Conservation (phyloP, 2,329 filamentous ascomycete genomes). For the Ophiostoma perfectum region DNA sequence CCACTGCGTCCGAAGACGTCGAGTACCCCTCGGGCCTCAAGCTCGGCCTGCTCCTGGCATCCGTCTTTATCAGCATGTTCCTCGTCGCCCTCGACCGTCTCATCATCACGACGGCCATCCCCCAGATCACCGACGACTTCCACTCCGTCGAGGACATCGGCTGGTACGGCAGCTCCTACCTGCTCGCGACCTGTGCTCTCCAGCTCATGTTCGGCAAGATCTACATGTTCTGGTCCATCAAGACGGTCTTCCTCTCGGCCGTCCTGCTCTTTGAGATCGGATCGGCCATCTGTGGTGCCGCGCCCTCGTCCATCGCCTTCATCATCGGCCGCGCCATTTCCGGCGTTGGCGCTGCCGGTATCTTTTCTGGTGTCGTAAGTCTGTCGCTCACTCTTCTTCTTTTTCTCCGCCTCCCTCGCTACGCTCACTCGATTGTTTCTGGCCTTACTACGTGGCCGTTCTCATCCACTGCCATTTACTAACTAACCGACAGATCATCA, state of each 20-base stretch:
- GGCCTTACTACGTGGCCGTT: too few relatives aligned
- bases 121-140: constrained; percentile 27
- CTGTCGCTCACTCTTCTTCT: neutral
- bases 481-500: constrained; percentile 26
- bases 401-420: neutral
- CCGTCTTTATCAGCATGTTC: constrained; percentile 37
- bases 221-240: constrained; percentile 38
- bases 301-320: constrained; percentile 38
- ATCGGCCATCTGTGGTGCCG: constrained; percentile 39
- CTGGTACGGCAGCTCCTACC: constrained; percentile 28
- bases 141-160: constrained; percentile 25
- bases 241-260: constrained; percentile 32
- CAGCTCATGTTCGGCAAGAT: constrained; percentile 40
- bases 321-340: constrained; percentile 40
- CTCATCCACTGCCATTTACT: neutral
- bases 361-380: constrained; percentile 34
- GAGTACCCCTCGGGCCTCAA: constrained; percentile 34
- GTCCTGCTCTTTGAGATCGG: constrained; percentile 38
- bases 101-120: constrained; percentile 29
- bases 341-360: constrained; percentile 37
- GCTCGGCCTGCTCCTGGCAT: constrained; percentile 34
- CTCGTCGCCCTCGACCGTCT: constrained; percentile 36
- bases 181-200: constrained; percentile 26
- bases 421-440: neutral
- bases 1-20: constrained; percentile 29